phyloP scores from a whole-genome alignment of 164 flowering plant species.

The Cinnamomum micranthum region DNA sequence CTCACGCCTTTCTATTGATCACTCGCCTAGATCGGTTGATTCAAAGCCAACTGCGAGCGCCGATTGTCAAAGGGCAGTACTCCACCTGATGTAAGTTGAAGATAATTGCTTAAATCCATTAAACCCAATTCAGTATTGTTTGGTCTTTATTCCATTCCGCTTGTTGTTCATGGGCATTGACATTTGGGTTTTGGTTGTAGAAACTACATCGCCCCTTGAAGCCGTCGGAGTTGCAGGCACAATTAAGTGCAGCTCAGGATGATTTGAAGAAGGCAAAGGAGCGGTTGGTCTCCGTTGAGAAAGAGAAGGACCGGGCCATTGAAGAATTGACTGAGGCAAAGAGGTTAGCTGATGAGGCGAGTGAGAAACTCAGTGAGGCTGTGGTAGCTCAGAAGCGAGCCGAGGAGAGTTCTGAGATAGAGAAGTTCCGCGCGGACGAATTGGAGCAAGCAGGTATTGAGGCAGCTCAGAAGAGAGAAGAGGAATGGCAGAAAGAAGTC shows the following conservation, averaged over 20 bases:
- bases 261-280: constrained; percentile 84
- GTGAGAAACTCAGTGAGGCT: constrained; percentile 74
- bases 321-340: constrained; percentile 75
- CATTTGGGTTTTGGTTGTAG: constrained; percentile 30
- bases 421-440: constrained; percentile 87
- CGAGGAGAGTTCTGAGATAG: constrained; percentile 86
- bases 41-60: constrained; percentile 44
- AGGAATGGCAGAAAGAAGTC: constrained; percentile 70
- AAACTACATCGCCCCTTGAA: constrained; percentile 53
- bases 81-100: constrained; percentile 59
- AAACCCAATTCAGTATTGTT: neutral
- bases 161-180: neutral
- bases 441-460: constrained; percentile 86
- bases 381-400: constrained; percentile 82
- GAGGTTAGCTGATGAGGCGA: constrained; percentile 65
- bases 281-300: constrained; percentile 47
- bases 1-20: constrained; percentile 57
- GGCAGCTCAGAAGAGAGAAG: constrained; percentile 70
- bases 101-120: neutral
- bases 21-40: constrained; percentile 58
- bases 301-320: constrained; percentile 59
- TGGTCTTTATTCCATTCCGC: neutral
- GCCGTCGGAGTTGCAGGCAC: constrained; percentile 67
- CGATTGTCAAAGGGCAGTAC: constrained; percentile 50
- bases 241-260: constrained; percentile 54